Percentiles rank a stretch among this genome's conserved stretches.
These are phyloP conservation scores for Sanghuangporus baumii DNA, from an alignment of 1,284 basidiomycete species.

Conservation along the genomic window DNA sequence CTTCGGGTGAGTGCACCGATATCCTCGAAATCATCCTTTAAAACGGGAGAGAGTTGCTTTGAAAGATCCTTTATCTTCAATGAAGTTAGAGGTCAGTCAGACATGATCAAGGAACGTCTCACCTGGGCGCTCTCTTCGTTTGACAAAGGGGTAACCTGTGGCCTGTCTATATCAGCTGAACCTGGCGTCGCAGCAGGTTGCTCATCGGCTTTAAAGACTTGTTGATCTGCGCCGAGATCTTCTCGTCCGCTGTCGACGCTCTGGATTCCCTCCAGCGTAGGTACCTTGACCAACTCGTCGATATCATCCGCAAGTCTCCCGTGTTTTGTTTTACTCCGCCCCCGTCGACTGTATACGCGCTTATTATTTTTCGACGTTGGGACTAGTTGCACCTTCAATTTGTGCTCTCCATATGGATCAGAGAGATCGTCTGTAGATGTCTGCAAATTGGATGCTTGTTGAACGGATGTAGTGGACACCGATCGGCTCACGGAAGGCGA, in stretches of 20 bases:
- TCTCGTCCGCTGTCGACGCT: conserved; percentile 14
- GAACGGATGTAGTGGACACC: conserved; percentile 15
- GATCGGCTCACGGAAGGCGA: conserved; percentile 15
- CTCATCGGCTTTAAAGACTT: not conserved
- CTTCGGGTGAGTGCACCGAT: conserved; percentile 15
- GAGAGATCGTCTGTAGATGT: conserved; percentile 10
- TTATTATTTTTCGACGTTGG: conserved; percentile 5
- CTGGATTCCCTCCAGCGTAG: conserved; percentile 16
- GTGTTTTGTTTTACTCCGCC: conserved; percentile 11
- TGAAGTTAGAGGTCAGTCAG: not conserved
- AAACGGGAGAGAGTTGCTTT: conserved; percentile 5
- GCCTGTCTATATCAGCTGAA: not conserved
- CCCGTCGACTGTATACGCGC: conserved; percentile 9
- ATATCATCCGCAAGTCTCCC: conserved; percentile 6
- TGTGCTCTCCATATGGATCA: conserved; percentile 9
- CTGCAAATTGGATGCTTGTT: conserved; percentile 13
- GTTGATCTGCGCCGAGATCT: not conserved
- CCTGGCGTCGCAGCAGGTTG: not conserved
- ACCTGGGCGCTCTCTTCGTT: conserved; percentile 45
- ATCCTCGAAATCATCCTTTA: conserved; percentile 15
- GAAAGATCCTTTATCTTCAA: conserved; percentile 14
- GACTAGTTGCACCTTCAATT: conserved; percentile 10
- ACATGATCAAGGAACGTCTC: not conserved
- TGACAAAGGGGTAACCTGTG: conserved; percentile 21
- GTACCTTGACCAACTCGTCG: conserved; percentile 1